A percentile compares a stretch with the other conserved stretches of the same genome.
phyloP scores from a whole-genome alignment of 192 early-diverging fungal species.

The Podila minutissima region DNA sequence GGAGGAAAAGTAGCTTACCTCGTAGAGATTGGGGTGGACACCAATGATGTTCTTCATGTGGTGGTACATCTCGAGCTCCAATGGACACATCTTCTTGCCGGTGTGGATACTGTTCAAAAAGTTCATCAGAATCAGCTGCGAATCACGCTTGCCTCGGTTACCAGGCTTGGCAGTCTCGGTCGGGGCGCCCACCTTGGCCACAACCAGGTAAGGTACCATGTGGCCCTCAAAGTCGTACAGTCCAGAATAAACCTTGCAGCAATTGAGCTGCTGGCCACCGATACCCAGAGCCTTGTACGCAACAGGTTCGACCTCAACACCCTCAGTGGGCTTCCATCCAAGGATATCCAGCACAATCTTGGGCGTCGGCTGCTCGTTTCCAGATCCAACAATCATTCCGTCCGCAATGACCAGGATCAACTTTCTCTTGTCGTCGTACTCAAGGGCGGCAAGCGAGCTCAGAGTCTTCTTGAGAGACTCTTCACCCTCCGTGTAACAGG shows the following conservation, averaged over 20 bases:
- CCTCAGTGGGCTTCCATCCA: slow-evolving; percentile 60
- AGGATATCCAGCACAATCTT: slow-evolving; percentile 83
- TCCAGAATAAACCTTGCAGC: slow-evolving; percentile 85
- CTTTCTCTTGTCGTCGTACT: slow-evolving; percentile 87
- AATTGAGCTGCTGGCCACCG: slow-evolving; percentile 82
- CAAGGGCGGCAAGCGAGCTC: slow-evolving; percentile 72
- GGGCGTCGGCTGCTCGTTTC: slow-evolving; percentile 85
- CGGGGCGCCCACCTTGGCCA: slow-evolving; percentile 83
- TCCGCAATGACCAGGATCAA: slow-evolving; percentile 81
- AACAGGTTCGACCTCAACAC: slow-evolving; percentile 68
- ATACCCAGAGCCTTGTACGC: slow-evolving; percentile 82
- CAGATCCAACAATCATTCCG: slow-evolving; percentile 84
- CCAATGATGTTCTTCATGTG: slow-evolving; percentile 89
- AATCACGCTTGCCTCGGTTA: slow-evolving; percentile 90
- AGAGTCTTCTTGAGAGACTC: slow-evolving; percentile 78
- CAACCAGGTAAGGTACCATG: slow-evolving; percentile 81
- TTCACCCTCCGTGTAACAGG: slow-evolving; percentile 89
- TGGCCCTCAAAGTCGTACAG: slow-evolving; percentile 81
- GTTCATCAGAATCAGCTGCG: slow-evolving; percentile 87
- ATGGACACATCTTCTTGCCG: slow-evolving; percentile 78
- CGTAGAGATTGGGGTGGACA: slow-evolving; percentile 82
- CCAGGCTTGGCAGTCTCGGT: slow-evolving; percentile 77
- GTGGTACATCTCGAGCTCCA: slow-evolving; percentile 85
- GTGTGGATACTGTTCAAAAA: slow-evolving; percentile 85
- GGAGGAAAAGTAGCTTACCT: slow-evolving; percentile 33